Evolutionary conservation across 768 basidiomycete species (phyloP).

Genomic region (Crucibulum laeve): DNA sequence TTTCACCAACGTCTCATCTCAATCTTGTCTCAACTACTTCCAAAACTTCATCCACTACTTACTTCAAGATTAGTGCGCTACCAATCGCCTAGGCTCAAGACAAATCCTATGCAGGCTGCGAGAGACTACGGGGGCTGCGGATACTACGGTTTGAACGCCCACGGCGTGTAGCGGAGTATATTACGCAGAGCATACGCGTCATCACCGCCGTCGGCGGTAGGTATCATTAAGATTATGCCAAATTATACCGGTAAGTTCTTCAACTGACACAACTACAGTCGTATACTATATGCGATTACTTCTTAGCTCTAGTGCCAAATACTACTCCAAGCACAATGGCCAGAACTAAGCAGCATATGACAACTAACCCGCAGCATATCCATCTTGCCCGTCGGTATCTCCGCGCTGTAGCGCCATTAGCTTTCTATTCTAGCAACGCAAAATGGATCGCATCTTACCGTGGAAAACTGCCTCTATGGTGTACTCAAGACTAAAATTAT

Average conservation of each 20-base stretch:
- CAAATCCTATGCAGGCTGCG: too few relatives aligned
- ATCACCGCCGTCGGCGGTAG: background rate
- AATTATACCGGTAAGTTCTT: too few relatives aligned
- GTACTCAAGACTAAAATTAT: slow-evolving; percentile 45
- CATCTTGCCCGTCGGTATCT: slow-evolving; percentile 77
- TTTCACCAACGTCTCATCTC: too few relatives aligned
- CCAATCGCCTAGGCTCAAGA: too few relatives aligned
- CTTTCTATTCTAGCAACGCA: background rate
- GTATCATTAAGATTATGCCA: too few relatives aligned
- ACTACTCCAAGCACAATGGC: slow-evolving; percentile 55
- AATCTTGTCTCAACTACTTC: too few relatives aligned
- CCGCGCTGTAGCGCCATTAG: slow-evolving; percentile 21
- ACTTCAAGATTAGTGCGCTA: too few relatives aligned
- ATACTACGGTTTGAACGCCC: background rate
- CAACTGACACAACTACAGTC: background rate
- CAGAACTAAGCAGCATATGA: slow-evolving; percentile 53
- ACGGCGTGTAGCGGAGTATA: background rate
- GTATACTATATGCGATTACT: background rate
- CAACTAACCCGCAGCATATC: slow-evolving; percentile 72
- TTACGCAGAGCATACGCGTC: background rate
- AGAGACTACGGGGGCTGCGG: too few relatives aligned
- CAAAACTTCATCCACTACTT: background rate
- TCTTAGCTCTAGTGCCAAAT: slow-evolving; percentile 18
- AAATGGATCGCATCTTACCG: slow-evolving; percentile 18
- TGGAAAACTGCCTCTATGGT: slow-evolving; percentile 65